Evolutionary conservation across 2,329 filamentous ascomycete genomes (phyloP).

Genomic region (Neopestalotiopsis clavispora): DNA sequence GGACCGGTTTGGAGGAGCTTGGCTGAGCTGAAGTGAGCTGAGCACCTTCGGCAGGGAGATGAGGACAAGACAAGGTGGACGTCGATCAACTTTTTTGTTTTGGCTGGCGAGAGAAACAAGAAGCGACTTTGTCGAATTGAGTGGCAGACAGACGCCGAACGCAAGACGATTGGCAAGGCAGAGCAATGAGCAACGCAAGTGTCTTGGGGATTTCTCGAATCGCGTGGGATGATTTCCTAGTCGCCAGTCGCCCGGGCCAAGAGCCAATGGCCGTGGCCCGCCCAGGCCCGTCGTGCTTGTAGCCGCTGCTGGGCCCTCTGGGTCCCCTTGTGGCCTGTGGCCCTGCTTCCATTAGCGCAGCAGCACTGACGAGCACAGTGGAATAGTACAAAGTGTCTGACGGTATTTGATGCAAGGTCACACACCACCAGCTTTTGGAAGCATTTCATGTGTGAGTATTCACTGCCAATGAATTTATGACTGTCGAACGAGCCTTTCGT

Average conservation of each 20-base stretch:
- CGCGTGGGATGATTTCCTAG: background rate
- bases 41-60: background rate
- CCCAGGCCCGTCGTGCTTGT: conserved; percentile 2
- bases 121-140: background rate
- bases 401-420: too few species aligned
- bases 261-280: conserved; percentile 2
- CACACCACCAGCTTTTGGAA: too few species aligned
- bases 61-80: background rate
- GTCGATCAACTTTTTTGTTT: background rate
- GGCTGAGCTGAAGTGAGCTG: background rate
- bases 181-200: background rate
- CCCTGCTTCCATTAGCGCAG: too few species aligned
- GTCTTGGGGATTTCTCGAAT: background rate
- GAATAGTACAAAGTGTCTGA: too few species aligned
- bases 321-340: background rate
- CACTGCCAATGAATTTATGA: too few species aligned
- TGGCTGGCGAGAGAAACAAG: background rate
- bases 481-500: too few species aligned
- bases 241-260: background rate
- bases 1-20: background rate
- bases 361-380: too few species aligned
- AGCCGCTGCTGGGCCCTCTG: conserved; percentile 6
- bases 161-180: background rate
- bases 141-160: background rate
- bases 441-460: too few species aligned